Conservation (phyloP, 2,329 filamentous ascomycete species). For the Aaosphaeria arxii region DNA sequence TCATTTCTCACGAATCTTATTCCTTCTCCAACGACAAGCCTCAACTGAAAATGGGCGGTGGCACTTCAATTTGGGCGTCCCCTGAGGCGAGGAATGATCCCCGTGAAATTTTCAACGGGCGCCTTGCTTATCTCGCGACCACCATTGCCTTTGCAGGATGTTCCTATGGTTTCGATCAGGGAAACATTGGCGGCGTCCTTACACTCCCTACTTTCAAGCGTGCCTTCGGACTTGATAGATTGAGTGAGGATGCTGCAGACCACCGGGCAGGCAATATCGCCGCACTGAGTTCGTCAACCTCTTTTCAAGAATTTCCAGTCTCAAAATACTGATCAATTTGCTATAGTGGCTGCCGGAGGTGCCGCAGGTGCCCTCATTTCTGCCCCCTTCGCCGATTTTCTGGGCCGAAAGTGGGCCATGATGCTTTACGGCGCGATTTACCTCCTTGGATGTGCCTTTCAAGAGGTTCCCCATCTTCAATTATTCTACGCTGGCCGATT, state of each 20-base stretch:
- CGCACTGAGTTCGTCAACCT: conserved; percentile 25
- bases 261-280: conserved; percentile 27
- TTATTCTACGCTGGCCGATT: conserved; percentile 37
- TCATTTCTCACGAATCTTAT: too few relatives aligned
- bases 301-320: neutral
- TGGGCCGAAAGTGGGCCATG: conserved; percentile 36
- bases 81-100: conserved; percentile 38
- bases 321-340: conserved; percentile 1
- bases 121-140: conserved; percentile 30
- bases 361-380: conserved; percentile 37
- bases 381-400: conserved; percentile 37
- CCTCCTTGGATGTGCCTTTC: conserved; percentile 14
- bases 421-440: conserved; percentile 30
- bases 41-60: conserved; percentile 34
- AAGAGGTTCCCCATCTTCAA: conserved; percentile 21
- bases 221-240: conserved; percentile 34
- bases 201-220: conserved; percentile 36
- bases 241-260: conserved; percentile 26
- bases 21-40: too few relatives aligned
- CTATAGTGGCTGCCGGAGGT: conserved; percentile 28
- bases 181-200: conserved; percentile 40
- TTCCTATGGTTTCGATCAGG: conserved; percentile 41
- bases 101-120: conserved; percentile 37
- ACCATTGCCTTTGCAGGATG: conserved; percentile 39
- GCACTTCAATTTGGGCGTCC: conserved; percentile 38